A percentile compares a stretch with the other conserved stretches of the same genome.
phyloP scores from a whole-genome alignment of 2,329 filamentous ascomycete species.

The Neurospora crassa region DNA sequence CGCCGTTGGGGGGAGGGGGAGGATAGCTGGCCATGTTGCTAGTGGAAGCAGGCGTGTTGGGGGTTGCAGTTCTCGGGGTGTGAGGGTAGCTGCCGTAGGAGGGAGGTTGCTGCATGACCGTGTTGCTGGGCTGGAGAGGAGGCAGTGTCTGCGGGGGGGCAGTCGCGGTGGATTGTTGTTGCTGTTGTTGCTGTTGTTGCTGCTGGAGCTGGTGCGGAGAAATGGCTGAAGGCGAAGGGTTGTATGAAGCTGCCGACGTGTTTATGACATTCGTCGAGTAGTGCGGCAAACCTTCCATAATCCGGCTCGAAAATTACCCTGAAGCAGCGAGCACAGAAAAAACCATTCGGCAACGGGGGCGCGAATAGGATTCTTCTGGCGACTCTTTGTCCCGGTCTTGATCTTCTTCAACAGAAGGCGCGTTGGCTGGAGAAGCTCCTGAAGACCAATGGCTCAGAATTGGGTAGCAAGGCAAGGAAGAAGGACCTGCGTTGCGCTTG shows the following conservation, averaged over 20 bases:
- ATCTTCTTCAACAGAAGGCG: slow-evolving; percentile 4
- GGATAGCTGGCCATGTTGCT: slow-evolving; percentile 45
- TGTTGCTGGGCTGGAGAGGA: slow-evolving; percentile 38
- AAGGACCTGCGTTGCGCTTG: slow-evolving; percentile 4
- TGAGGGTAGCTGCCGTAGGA: slow-evolving; percentile 51
- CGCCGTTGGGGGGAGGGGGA: slow-evolving; percentile 35
- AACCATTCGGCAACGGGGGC: slow-evolving; percentile 18
- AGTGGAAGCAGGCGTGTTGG: slow-evolving; percentile 48
- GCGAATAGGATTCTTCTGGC: slow-evolving; percentile 14
- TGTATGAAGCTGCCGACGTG: slow-evolving; percentile 38
- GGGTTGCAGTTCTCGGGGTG: slow-evolving; percentile 53
- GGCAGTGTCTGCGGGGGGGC: slow-evolving; percentile 46
- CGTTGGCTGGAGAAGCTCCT: slow-evolving; percentile 4
- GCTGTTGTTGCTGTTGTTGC: slow-evolving; percentile 12
- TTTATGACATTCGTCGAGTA: slow-evolving; percentile 48
- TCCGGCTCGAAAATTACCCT: slow-evolving; percentile 29
- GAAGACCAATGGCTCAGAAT: slow-evolving; percentile 7
- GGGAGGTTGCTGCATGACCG: slow-evolving; percentile 35
- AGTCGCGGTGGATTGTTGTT: slow-evolving; percentile 27
- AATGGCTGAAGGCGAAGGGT: slow-evolving; percentile 42
- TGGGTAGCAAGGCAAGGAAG: slow-evolving; percentile 7
- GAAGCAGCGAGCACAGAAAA: slow-evolving; percentile 18
- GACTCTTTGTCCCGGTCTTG: slow-evolving; percentile 5
- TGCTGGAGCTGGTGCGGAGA: slow-evolving; percentile 43
- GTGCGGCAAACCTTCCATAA: slow-evolving; percentile 44